Evolutionary conservation across 2,329 filamentous ascomycete genomes (phyloP), one percentile per base, ranked within the genome.

Genomic region (Colletotrichum tanaceti): DNA sequence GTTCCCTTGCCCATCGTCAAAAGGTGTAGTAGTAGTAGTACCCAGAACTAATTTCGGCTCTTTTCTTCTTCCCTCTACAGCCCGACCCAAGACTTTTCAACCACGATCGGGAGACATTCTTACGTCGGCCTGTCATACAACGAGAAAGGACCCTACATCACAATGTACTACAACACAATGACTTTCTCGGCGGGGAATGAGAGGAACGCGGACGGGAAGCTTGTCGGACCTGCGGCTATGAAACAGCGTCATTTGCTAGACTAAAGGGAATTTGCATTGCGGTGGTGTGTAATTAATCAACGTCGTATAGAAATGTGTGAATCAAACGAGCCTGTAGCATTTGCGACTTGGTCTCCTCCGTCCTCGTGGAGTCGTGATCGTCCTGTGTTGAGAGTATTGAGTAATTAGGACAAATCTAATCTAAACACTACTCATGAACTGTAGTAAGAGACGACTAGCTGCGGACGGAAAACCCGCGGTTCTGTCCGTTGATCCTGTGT

Each of bases 81-180:
- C 47, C 60, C 53, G 5, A 44, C n/a, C 6, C 65, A 68, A 41
- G 65, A 68, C 20, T 64, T 68, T 16, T 68, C 53, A 4, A 64
- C 39, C 2, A 68, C 65, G 2, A 68, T 68, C 28, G 65, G 65
- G 14, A 54, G 65, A 43, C 65, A 68, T 16, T 68, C 65, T 16
- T 68, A 68, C 3, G 60, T 64, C 41, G 65, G 65, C 2, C 24
- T 68, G n/a, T 68, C 65, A 5, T 68, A 58, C 32, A 39, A 53
- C 20, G 64, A 68, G 41, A 20, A 39, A 5, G 65, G 65, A 10
- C 65, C 60, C 3, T 68, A 68, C 6, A 41, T 68, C 10, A 68
- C 65, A 10, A 41, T 68, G 32, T 68, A 68, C 54, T 68, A 68
- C 7, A 68, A 68, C 41, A 68, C 60, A 2, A 68, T 68, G 65